These are phyloP conservation scores for Alternaria dauci DNA, from an alignment of 2,329 filamentous ascomycete species.

Conservation along the genomic window DNA sequence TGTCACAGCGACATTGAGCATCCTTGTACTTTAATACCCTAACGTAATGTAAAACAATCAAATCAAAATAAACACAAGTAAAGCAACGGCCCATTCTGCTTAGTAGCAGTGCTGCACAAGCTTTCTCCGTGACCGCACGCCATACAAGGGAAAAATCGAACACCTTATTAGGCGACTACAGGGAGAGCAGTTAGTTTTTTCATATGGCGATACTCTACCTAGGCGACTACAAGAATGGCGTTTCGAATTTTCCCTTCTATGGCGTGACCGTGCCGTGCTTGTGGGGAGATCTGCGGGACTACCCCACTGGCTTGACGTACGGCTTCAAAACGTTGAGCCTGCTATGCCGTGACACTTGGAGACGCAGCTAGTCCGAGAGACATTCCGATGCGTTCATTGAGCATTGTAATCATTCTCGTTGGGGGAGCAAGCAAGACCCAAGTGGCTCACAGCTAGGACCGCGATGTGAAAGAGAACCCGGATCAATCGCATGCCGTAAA, in stretches of 20 bases:
- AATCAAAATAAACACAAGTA: neutral
- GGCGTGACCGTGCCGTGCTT: constrained; percentile 2
- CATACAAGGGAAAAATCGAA: too few relatives aligned
- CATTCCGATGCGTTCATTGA: neutral
- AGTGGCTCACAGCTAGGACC: neutral
- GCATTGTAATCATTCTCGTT: neutral
- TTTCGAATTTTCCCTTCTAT: too few relatives aligned
- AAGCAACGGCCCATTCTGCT: neutral
- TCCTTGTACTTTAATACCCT: constrained; percentile 7
- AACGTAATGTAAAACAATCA: constrained; percentile 9
- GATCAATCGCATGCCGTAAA: neutral
- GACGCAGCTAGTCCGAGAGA: neutral
- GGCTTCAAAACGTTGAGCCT: constrained; percentile 25
- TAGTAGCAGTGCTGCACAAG: neutral
- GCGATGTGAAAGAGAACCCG: neutral
- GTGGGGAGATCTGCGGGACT: constrained; percentile 11
- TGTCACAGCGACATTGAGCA: neutral
- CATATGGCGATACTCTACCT: too few relatives aligned
- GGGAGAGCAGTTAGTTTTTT: too few relatives aligned
- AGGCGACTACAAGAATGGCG: too few relatives aligned
- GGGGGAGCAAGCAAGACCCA: neutral
- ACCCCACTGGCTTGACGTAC: constrained; percentile 14
- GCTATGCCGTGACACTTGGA: constrained; percentile 10
- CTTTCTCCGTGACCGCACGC: neutral
- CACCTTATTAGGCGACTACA: too few relatives aligned